These are phyloP conservation scores for Crithidia fasciculata DNA, from an alignment of 208 protist genomes.

Conservation along the genomic window DNA sequence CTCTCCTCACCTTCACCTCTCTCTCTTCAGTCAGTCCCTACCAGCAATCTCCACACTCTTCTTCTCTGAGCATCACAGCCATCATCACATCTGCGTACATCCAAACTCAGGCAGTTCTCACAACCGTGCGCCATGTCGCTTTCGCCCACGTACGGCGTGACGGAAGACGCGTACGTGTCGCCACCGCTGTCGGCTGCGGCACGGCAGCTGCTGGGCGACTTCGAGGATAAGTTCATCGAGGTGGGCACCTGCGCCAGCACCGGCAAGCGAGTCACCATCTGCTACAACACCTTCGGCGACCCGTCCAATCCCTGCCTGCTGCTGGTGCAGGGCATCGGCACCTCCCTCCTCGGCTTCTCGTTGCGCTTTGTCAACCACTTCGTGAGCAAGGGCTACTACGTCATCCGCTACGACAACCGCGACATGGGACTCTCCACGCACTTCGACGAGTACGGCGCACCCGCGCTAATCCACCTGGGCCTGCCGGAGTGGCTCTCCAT, in stretches of 20 bases:
- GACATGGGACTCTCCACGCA: constrained; percentile 69
- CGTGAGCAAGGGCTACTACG: constrained; percentile 59
- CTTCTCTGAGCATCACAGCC: no score
- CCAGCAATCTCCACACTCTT: no score
- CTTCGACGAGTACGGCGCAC: constrained; percentile 45
- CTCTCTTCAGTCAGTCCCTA: no score
- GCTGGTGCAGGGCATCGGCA: constrained; percentile 64
- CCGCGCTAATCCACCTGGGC: constrained; percentile 44
- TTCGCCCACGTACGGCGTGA: neutral
- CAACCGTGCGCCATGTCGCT: neutral
- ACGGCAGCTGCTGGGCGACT: constrained; percentile 28
- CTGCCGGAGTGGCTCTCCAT: constrained; percentile 57
- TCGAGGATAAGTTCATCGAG: constrained; percentile 49
- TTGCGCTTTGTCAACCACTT: constrained; percentile 46
- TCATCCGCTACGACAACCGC: constrained; percentile 85
- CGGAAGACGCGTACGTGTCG: constrained; percentile 1
- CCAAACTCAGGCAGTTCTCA: neutral
- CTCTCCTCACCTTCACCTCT: no score
- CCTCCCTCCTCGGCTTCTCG: constrained; percentile 38
- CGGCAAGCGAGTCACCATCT: constrained; percentile 66
- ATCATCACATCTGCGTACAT: neutral
- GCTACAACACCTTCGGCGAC: constrained; percentile 81
- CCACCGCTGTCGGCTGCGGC: constrained; percentile 13
- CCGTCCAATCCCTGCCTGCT: constrained; percentile 65
- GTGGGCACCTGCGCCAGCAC: constrained; percentile 71